Conservation (phyloP, 2,329 filamentous ascomycete genomes). For the Colletotrichum tropicicola region DNA sequence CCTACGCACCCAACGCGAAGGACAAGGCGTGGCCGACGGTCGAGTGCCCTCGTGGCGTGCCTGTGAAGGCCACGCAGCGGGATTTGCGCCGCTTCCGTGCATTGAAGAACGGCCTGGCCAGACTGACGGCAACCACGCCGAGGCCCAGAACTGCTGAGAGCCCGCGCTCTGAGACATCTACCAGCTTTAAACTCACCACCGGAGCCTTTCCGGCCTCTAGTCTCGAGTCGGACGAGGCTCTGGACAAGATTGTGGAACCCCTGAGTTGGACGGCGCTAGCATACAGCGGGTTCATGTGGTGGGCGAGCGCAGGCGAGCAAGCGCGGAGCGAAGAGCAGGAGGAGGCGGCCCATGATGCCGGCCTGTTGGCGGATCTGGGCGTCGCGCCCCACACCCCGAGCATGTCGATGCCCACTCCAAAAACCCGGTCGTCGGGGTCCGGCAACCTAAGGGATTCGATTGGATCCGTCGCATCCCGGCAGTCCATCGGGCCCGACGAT, state of each 20-base stretch:
- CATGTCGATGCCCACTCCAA: conserved; percentile 38
- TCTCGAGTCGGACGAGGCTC: conserved; percentile 55
- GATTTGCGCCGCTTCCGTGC: conserved; percentile 83
- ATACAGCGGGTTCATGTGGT: conserved; percentile 89
- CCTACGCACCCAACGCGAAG: conserved; percentile 64
- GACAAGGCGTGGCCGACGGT: conserved; percentile 80
- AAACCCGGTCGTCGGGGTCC: conserved; percentile 38
- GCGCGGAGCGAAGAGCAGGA: conserved; percentile 68
- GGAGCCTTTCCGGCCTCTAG: conserved; percentile 20
- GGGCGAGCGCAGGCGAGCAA: conserved; percentile 84
- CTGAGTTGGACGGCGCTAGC: conserved; percentile 77
- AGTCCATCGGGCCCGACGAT: conserved; percentile 33
- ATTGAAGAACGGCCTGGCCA: conserved; percentile 70
- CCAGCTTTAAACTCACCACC: conserved; percentile 29
- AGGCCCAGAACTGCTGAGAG: conserved; percentile 33
- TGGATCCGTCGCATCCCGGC: conserved; percentile 47
- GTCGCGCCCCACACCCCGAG: conserved; percentile 22
- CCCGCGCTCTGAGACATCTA: conserved; percentile 37
- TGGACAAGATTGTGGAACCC: conserved; percentile 69
- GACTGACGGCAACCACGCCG: conserved; percentile 43
- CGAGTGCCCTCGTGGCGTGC: conserved; percentile 69
- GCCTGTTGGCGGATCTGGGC: conserved; percentile 62
- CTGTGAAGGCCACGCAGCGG: conserved; percentile 87
- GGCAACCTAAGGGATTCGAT: conserved; percentile 53
- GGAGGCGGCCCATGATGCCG: conserved; percentile 62